Evolutionary conservation across 352 stramenopile genomes (phyloP).

Genomic region (Globisporangium ultimum): DNA sequence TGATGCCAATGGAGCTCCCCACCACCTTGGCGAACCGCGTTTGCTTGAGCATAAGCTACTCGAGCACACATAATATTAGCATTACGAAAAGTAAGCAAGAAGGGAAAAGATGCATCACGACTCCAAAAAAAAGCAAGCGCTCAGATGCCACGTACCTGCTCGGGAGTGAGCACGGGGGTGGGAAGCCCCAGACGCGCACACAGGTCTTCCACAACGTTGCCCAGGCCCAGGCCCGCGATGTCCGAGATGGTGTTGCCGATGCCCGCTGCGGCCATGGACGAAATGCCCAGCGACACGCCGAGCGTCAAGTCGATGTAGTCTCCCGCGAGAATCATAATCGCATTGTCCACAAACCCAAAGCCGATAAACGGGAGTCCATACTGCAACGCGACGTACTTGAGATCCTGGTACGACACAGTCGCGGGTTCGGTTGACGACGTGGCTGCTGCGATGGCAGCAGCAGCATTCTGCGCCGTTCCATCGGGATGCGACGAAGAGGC

Average conservation of each 20-base stretch:
- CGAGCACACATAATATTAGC: slow-evolving; percentile 1
- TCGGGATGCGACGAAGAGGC: not conserved
- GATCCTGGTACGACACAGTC: slow-evolving; percentile 38
- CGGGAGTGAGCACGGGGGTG: slow-evolving; percentile 44
- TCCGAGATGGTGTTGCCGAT: slow-evolving; percentile 86
- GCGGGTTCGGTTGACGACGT: not conserved
- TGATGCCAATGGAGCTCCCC: slow-evolving; percentile 65
- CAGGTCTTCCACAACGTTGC: slow-evolving; percentile 81
- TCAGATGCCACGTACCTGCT: slow-evolving; percentile 37
- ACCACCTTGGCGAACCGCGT: slow-evolving; percentile 66
- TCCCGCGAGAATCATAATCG: slow-evolving; percentile 91
- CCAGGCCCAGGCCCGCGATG: slow-evolving; percentile 58
- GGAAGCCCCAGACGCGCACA: slow-evolving; percentile 62
- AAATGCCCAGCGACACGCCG: slow-evolving; percentile 81
- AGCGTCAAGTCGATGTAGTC: slow-evolving; percentile 87
- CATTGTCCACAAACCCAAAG: slow-evolving; percentile 98
- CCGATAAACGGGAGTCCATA: slow-evolving; percentile 92
- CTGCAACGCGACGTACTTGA: slow-evolving; percentile 67
- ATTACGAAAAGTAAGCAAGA: slow-evolving; percentile 3
- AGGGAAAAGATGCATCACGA: not conserved
- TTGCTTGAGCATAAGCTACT: slow-evolving; percentile 57
- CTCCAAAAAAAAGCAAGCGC: not conserved
- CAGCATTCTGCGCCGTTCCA: not conserved
- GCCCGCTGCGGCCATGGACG: slow-evolving; percentile 81
- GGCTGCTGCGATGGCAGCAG: slow-evolving; percentile 5